Base-by-base conservation (phyloP, 2,329 filamentous ascomycete species). In the Diplodia scrobiculata region DNA sequence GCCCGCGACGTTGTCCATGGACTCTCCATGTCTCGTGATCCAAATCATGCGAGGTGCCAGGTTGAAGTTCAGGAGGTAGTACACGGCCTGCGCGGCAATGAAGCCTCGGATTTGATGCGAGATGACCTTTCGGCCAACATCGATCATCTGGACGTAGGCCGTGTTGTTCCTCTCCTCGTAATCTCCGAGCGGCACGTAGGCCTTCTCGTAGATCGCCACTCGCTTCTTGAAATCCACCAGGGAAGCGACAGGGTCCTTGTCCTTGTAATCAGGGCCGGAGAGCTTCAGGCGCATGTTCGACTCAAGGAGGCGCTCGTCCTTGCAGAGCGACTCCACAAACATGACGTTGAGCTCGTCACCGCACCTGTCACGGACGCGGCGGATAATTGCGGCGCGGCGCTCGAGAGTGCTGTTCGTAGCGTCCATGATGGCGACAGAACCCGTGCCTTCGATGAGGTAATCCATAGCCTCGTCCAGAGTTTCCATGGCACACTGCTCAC, bases 251-350 rank as follows among this genome's bases (percentile, higher is more conserved):
- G 95, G 94, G 72, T 99, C 94, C 79, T 97, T 96, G 75, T 92
- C 91, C 73, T 90, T 91, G 81, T 99, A 99, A 77, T 99, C 95
- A 0, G 95, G 95, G 0, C 95, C 95, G 3, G 91, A 96, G 6
- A 98, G 87, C 82, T 98, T 98, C 68, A 98, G 82, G 32, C 94
- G 92, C 92, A 98, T 98, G 74, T 98, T 98, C 19, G 93, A 91
- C 77, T 98, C 93, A 45, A 98, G 83, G 29, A 98, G 82, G 70
- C 87, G 87, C 67, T 91, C 84, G 71, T 98, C 93, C 68, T 92
- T 84, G 77, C 95, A 99, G 63, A 96, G 90, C 73, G 92, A 97
- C 80, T 99, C 95, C 32, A 99, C 89, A 76, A 98, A 99, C 11
- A 99, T 82, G 19, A 99, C 92, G 36, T 94, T 94, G 25, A 99